Base-by-base conservation (phyloP, 768 basidiomycete genomes). In the Boletus subparvulus region DNA sequence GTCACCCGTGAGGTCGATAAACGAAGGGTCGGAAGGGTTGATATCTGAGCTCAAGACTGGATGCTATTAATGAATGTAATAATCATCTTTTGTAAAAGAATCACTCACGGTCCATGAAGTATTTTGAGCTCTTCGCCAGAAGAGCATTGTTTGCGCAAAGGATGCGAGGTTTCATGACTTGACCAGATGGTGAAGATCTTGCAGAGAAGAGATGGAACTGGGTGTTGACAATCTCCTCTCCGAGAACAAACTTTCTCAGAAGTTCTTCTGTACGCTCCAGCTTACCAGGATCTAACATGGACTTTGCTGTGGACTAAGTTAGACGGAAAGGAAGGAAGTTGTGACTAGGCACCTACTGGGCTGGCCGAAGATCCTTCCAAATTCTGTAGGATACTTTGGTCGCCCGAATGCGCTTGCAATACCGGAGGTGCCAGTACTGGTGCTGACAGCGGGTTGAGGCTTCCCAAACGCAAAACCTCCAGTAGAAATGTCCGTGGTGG, bases 201-300 rank as follows among this genome's bases (percentile, higher is more conserved):
- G 67, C 33, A 1, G 64, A 69, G 44, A 60, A 75, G 8, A 69
- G 49, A 47, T 74, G 69, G 24, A 74, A 69, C 30, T 70, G 65
- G 7, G 72, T 72, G 50, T 72, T 65, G 35, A 69, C 42, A 24
- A 72, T 59, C 16, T 59, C 59, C 17, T 73, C 65, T 14, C 64
- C 64, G n/a, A 72, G 61, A 10, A 69, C 53, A 32, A 65, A 69
- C 47, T 64, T 61, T 46, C 62, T 61, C 13, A 72, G 13, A 36
- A 69, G 57, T 17, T 60, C 68, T 33, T 66, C 61, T 3, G 62
- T 55, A n/a, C 55, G 50, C 11, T 59, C 61, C 7, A 51, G 56
- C 37, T 64, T 52, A 6, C 16, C 11, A 17, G 50, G 45, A 43
- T 58, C 51, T 11, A 40, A n/a, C 9, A 40, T 40, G 39, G 4